Percentiles rank a stretch among this genome's conserved stretches.
These are phyloP conservation scores for Trichoderma asperelloides DNA, from an alignment of 495 filamentous ascomycete genomes.

Conservation along the genomic window DNA sequence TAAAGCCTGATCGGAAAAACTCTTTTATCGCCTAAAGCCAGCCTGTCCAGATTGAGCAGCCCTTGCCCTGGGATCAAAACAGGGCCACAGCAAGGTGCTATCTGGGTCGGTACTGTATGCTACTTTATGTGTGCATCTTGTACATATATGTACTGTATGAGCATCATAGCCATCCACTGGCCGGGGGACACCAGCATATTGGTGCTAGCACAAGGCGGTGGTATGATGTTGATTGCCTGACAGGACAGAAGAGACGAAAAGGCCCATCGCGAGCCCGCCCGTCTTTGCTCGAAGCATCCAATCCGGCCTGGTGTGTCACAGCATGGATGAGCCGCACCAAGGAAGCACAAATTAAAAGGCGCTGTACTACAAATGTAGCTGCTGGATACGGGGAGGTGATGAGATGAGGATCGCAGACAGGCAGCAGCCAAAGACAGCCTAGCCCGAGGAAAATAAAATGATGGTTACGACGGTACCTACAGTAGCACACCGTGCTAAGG, in stretches of 20 bases:
- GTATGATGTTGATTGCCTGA: constrained; percentile 5
- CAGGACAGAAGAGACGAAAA: not conserved
- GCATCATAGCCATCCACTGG: not conserved
- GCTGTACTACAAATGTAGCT: not conserved
- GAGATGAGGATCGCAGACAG: constrained; percentile 3
- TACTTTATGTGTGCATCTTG: too few species aligned
- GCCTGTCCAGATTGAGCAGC: not conserved
- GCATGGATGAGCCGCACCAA: constrained; percentile 1
- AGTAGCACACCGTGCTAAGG: not conserved
- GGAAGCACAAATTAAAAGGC: not conserved
- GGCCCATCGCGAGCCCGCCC: too few species aligned
- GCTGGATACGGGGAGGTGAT: not conserved
- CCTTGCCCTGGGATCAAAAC: not conserved
- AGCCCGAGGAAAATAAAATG: constrained; percentile 1
- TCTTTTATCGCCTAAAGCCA: not conserved
- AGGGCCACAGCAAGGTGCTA: too few species aligned
- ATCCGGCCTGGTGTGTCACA: not conserved
- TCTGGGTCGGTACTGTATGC: too few species aligned
- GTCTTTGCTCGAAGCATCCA: too few species aligned
- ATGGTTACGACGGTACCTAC: not conserved
- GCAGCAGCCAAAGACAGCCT: constrained; percentile 1
- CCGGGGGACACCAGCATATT: not conserved
- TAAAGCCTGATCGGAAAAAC: constrained; percentile 1
- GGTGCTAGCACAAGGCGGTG: not conserved
- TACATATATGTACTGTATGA: too few species aligned